These are phyloP conservation scores for Arthrocladium fulminans DNA, from an alignment of 2,329 filamentous ascomycete genomes.

Conservation along the genomic window DNA sequence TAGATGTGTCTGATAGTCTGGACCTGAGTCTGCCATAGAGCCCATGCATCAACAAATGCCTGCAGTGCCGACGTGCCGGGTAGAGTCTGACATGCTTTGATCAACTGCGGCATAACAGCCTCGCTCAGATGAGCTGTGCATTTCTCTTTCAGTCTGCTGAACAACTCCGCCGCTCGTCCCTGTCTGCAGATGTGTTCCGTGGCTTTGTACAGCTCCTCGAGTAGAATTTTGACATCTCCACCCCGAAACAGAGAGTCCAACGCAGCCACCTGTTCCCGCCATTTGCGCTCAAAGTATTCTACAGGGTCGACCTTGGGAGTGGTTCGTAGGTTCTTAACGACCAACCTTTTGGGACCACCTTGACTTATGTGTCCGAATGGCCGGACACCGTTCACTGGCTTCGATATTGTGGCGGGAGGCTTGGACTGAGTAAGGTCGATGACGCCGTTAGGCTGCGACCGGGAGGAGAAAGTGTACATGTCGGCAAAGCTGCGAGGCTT, in stretches of 20 bases:
- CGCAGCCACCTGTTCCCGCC: constrained; percentile 64
- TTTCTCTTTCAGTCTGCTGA: constrained; percentile 54
- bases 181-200: constrained; percentile 87
- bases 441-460: constrained; percentile 25
- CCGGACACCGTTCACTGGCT: constrained; percentile 18
- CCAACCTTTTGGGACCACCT: constrained; percentile 66
- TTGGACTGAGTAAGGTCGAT: constrained; percentile 41
- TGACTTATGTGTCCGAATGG: constrained; percentile 7
- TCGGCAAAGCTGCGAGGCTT: constrained; percentile 11
- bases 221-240: constrained; percentile 56
- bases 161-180: constrained; percentile 60
- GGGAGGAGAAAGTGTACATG: constrained; percentile 46
- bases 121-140: constrained; percentile 56
- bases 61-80: constrained; percentile 58
- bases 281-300: constrained; percentile 68
- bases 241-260: constrained; percentile 64
- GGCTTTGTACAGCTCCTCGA: constrained; percentile 81
- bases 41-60: constrained; percentile 57
- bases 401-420: constrained; percentile 8
- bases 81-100: constrained; percentile 45
- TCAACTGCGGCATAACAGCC: constrained; percentile 50
- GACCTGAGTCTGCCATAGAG: constrained; percentile 67
- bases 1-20: constrained; percentile 78
- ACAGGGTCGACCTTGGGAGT: constrained; percentile 57
- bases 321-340: constrained; percentile 83